Conservation (phyloP, 257 asterid species). For the Fraxinus quadrangulata region DNA sequence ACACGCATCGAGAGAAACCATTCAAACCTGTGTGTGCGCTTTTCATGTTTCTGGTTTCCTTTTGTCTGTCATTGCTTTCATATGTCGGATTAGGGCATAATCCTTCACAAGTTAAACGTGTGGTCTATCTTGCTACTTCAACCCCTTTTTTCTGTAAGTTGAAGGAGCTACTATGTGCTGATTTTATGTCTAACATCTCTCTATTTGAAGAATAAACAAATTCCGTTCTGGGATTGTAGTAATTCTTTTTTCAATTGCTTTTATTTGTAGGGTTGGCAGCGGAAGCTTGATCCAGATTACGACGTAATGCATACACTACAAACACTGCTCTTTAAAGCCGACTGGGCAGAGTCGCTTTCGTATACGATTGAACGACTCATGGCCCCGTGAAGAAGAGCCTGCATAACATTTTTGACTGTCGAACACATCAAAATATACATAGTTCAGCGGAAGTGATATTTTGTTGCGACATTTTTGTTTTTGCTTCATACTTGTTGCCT, state of each 20-base stretch:
- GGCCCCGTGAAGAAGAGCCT: conserved; percentile 60
- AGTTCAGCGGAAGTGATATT: conserved; percentile 10
- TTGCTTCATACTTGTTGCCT: conserved; percentile 17
- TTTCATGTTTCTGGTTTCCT: neutral
- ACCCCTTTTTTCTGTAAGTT: too few relatives aligned
- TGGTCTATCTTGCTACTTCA: too few relatives aligned
- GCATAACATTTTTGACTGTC: conserved; percentile 25
- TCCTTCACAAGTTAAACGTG: neutral
- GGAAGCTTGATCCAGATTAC: conserved; percentile 82
- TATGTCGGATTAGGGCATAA: neutral
- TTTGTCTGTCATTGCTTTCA: too few relatives aligned
- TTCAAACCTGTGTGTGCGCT: neutral
- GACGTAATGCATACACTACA: conserved; percentile 74
- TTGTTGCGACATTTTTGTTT: conserved; percentile 11
- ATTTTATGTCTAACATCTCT: too few relatives aligned
- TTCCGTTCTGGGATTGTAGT: neutral
- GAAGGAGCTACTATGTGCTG: too few relatives aligned
- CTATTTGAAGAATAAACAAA: neutral
- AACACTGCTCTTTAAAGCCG: conserved; percentile 69
- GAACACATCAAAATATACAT: conserved; percentile 29
- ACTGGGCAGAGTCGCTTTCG: conserved; percentile 82
- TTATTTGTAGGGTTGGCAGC: conserved; percentile 65
- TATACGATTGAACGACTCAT: conserved; percentile 67
- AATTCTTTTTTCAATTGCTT: neutral
- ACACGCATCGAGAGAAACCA: neutral